Evolutionary conservation across 371 early-diverging fungal species (phyloP).

Genomic region (Mortierella sp.): DNA sequence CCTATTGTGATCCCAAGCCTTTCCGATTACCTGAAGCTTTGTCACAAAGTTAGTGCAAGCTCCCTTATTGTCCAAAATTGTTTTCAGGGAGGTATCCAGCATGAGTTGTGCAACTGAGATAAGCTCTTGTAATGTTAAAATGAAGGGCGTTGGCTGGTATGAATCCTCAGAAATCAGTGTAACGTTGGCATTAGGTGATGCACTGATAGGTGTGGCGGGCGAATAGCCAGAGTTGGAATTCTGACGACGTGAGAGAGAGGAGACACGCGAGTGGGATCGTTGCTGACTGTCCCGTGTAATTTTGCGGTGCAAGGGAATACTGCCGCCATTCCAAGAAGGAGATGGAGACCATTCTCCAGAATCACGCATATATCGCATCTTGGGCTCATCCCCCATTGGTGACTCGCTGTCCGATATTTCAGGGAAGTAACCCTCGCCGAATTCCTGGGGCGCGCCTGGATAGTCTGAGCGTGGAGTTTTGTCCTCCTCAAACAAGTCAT

Average conservation of each 20-base stretch:
- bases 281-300: conserved; percentile 50
- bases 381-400: conserved; percentile 39
- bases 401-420: conserved; percentile 49
- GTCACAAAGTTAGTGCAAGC: conserved; percentile 68
- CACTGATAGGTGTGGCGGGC: conserved; percentile 33
- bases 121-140: conserved; percentile 68
- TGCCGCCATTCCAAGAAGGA: conserved; percentile 57
- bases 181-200: conserved; percentile 58
- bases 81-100: conserved; percentile 67
- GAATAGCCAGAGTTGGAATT: conserved; percentile 27
- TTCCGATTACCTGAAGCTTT: conserved; percentile 63
- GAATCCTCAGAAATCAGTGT: conserved; percentile 69
- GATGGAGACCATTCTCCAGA: conserved; percentile 57
- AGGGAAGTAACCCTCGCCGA: conserved; percentile 54
- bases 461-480: conserved; percentile 46
- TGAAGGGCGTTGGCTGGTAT: conserved; percentile 72
- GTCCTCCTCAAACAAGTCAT: conserved; percentile 36
- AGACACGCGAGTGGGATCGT: conserved; percentile 52
- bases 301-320: conserved; percentile 54
- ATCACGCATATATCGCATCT: conserved; percentile 41
- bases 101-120: conserved; percentile 69
- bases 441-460: conserved; percentile 29
- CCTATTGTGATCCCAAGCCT: conserved; percentile 64
- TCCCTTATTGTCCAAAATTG: conserved; percentile 65
- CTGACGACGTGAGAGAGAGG: conserved; percentile 42